Evolutionary conservation across 2,329 filamentous ascomycete species (phyloP), one percentile per base, ranked within the genome.

Genomic region (Drechslerella dactyloides): DNA sequence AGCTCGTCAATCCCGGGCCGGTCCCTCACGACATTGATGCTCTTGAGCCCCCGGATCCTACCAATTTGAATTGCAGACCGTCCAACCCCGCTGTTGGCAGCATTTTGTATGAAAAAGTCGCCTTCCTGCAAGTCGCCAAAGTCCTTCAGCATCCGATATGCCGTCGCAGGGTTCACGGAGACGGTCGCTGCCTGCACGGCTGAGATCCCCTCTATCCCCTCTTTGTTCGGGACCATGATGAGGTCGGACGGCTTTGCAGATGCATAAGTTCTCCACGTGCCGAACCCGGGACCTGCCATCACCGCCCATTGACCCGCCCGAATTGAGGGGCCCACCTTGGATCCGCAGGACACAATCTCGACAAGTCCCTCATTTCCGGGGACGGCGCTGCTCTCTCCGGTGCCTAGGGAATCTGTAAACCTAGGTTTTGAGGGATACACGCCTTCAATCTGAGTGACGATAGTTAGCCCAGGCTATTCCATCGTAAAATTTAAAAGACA

Each of bases 51-150:
- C 93, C 93, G 97, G 59, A 91, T 84, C 76, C 82, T 84, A 1
- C 86, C 93, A 1, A 99, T 83, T 81, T 99, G 94, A 74, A 97
- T 94, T 10, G 91, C 93, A 1, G 93, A 90, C 42, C 94, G 84
- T 1, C 94, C 94, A 15, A 99, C 94, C 10, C 92, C 94, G 46
- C 88, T 91, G 80, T 99, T 99, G 42, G 93, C 94, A 6, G 93
- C 94, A 79, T 99, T 99, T 81, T 99, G 94, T 52, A 99, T 87
- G 78, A 97, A 91, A 93, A 93, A 99, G 64, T 96, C 89, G 61
- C 93, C 90, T n/a, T 87, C 85, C 62, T 84, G 78, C 77, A 88
- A 80, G 2, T 59, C 80, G 2, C 81, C 87, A 78, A 93, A 97
- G 78, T 93, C 90, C 64, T 87, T 87, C 68, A 99, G 84, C 88